Conservation (phyloP, 1,139 yeast genomes). For the Lodderomyces theae region DNA sequence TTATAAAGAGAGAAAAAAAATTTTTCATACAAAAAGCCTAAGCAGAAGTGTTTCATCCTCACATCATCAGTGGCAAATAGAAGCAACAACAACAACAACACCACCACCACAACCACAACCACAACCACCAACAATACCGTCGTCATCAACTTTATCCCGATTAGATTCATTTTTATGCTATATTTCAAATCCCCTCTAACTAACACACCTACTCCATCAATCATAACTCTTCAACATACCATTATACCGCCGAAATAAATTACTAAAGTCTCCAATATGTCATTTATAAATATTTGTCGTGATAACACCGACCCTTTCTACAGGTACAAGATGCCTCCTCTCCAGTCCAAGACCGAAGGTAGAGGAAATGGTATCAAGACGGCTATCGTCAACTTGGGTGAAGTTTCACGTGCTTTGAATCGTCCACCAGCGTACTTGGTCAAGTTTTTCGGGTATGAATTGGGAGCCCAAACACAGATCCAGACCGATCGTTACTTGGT, state of each 20-base stretch:
- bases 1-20: neutral
- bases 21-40: neutral
- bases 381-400: slow-evolving; percentile 83
- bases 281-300: slow-evolving; percentile 90
- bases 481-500: slow-evolving; percentile 86
- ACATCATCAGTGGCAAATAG: neutral
- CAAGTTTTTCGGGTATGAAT: slow-evolving; percentile 93
- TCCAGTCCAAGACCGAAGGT: slow-evolving; percentile 97
- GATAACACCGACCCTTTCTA: slow-evolving; percentile 97
- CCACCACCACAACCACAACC: neutral
- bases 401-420: slow-evolving; percentile 91
- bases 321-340: slow-evolving; percentile 98
- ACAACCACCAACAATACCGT: neutral
- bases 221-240: neutral
- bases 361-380: slow-evolving; percentile 99
- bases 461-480: slow-evolving; percentile 92
- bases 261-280: slow-evolving; percentile 47
- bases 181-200: neutral
- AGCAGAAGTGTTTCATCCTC: neutral
- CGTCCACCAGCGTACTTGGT: slow-evolving; percentile 91
- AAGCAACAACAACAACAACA: neutral
- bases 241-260: slow-evolving; percentile 2
- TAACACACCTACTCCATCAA: neutral
- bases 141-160: neutral
- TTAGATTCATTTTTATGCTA: slow-evolving; percentile 2